phyloP scores from a whole-genome alignment of 768 basidiomycete species.

The Suillus plorans region DNA sequence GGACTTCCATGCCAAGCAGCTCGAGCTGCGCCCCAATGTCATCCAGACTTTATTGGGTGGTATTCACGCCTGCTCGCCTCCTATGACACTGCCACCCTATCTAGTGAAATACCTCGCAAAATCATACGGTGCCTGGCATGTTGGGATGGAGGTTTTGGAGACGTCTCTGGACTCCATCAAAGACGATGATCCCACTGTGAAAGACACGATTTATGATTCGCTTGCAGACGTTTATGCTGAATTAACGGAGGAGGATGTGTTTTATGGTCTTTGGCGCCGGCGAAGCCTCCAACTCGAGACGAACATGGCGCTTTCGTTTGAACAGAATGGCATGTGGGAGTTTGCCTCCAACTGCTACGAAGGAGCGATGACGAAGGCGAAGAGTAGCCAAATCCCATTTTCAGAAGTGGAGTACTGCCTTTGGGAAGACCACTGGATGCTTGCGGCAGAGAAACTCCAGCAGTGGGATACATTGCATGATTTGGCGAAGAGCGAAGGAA shows the following conservation, averaged over 20 bases:
- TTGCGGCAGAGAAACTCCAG: conserved; percentile 93
- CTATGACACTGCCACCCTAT: conserved; percentile 89
- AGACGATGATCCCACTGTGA: conserved; percentile 76
- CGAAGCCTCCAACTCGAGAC: conserved; percentile 89
- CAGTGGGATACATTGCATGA: conserved; percentile 97
- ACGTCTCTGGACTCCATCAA: conserved; percentile 74
- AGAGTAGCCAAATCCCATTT: conserved; percentile 81
- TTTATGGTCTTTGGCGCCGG: conserved; percentile 93
- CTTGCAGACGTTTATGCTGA: conserved; percentile 96
- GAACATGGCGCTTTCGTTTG: conserved; percentile 82
- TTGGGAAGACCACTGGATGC: conserved; percentile 99
- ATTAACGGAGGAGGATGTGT: conserved; percentile 93
- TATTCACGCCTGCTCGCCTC: conserved; percentile 80
- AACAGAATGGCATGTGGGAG: conserved; percentile 98
- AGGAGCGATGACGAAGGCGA: conserved; percentile 80
- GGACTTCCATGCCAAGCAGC: conserved; percentile 90
- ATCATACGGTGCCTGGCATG: conserved; percentile 95
- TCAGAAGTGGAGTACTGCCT: conserved; percentile 94
- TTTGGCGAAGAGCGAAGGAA: conserved; percentile 83
- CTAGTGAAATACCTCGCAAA: conserved; percentile 96
- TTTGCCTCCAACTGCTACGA: conserved; percentile 90
- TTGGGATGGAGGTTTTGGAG: conserved; percentile 82
- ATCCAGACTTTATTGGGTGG: conserved; percentile 88
- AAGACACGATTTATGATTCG: conserved; percentile 86
- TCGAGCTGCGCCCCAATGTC: conserved; percentile 86